Evolutionary conservation across 2,329 filamentous ascomycete genomes (phyloP).

Genomic region (Fusarium illudens): DNA sequence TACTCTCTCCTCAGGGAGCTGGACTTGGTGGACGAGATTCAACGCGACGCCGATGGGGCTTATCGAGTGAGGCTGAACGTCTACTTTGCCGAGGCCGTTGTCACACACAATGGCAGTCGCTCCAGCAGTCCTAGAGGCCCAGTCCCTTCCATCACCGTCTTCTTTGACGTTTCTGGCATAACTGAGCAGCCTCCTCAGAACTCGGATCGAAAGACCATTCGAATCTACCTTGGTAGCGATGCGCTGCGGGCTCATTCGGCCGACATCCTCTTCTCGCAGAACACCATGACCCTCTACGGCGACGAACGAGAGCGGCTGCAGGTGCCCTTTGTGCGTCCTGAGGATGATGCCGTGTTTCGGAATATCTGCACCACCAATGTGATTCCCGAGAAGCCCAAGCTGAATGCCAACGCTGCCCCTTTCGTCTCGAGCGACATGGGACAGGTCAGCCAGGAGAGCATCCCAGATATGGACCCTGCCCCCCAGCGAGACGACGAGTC

Average conservation of each 20-base stretch:
- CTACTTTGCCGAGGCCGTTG: slow-evolving; percentile 89
- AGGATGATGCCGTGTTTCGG: slow-evolving; percentile 84
- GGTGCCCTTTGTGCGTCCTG: slow-evolving; percentile 90
- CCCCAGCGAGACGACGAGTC: slow-evolving; percentile 40
- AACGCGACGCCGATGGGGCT: slow-evolving; percentile 70
- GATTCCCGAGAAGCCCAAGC: slow-evolving; percentile 63
- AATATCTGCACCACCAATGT: slow-evolving; percentile 72
- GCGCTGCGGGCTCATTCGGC: slow-evolving; percentile 85
- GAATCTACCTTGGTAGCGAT: slow-evolving; percentile 91
- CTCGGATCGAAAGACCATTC: slow-evolving; percentile 68
- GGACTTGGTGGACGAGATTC: slow-evolving; percentile 72
- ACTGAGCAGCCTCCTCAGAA: slow-evolving; percentile 52
- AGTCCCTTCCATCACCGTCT: slow-evolving; percentile 81
- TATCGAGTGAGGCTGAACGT: slow-evolving; percentile 80
- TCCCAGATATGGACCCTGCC: slow-evolving; percentile 16
- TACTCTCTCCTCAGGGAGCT: slow-evolving; percentile 78
- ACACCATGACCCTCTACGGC: slow-evolving; percentile 86
- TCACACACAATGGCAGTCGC: slow-evolving; percentile 77
- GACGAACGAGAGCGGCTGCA: slow-evolving; percentile 87
- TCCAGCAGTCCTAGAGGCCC: slow-evolving; percentile 72
- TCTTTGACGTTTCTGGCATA: slow-evolving; percentile 76
- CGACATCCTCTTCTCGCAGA: slow-evolving; percentile 91
- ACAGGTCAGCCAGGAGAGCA: slow-evolving; percentile 32
- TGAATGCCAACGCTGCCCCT: slow-evolving; percentile 62
- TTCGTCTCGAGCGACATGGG: slow-evolving; percentile 51